phyloP scores from a whole-genome alignment of 2,329 filamentous ascomycete species.

The Raffaelea arxii region DNA sequence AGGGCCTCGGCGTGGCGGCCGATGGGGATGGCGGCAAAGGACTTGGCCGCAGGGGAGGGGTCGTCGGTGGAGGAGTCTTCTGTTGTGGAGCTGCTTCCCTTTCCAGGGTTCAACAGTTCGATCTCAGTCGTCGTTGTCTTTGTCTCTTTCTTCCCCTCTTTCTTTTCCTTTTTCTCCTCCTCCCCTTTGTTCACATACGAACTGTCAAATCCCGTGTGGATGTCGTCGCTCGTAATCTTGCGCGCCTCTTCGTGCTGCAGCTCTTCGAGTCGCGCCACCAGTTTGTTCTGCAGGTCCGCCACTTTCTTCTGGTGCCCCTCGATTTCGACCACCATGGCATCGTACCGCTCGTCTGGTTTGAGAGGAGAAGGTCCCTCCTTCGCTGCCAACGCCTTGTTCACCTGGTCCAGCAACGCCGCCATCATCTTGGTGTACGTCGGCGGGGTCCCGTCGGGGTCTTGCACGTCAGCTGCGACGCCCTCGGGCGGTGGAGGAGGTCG shows the following conservation, averaged over 20 bases:
- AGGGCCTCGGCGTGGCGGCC: slow-evolving; percentile 66
- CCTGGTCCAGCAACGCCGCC: slow-evolving; percentile 87
- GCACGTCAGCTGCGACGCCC: slow-evolving; percentile 66
- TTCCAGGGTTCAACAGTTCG: slow-evolving; percentile 65
- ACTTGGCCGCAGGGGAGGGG: slow-evolving; percentile 65
- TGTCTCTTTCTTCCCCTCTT: slow-evolving; percentile 18
- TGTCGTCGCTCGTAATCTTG: slow-evolving; percentile 89
- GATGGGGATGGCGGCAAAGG: slow-evolving; percentile 70
- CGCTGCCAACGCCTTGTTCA: slow-evolving; percentile 75
- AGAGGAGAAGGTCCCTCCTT: slow-evolving; percentile 40
- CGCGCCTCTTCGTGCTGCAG: slow-evolving; percentile 74
- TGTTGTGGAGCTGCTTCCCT: slow-evolving; percentile 20
- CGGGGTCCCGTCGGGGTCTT: slow-evolving; percentile 64
- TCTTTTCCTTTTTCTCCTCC: slow-evolving; percentile 22
- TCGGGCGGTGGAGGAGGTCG: slow-evolving; percentile 65
- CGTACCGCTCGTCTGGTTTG: slow-evolving; percentile 48
- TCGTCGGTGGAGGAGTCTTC: slow-evolving; percentile 27
- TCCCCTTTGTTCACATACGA: slow-evolving; percentile 73
- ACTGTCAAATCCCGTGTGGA: slow-evolving; percentile 84
- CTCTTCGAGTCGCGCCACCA: slow-evolving; percentile 63
- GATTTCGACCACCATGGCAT: slow-evolving; percentile 70
- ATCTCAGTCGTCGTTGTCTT: slow-evolving; percentile 42
- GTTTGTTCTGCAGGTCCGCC: slow-evolving; percentile 63
- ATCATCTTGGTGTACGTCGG: slow-evolving; percentile 98
- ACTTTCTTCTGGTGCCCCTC: slow-evolving; percentile 70